phyloP scores from a whole-genome alignment of 108 stramenopile genomes.

The Cyclotella atomus region DNA sequence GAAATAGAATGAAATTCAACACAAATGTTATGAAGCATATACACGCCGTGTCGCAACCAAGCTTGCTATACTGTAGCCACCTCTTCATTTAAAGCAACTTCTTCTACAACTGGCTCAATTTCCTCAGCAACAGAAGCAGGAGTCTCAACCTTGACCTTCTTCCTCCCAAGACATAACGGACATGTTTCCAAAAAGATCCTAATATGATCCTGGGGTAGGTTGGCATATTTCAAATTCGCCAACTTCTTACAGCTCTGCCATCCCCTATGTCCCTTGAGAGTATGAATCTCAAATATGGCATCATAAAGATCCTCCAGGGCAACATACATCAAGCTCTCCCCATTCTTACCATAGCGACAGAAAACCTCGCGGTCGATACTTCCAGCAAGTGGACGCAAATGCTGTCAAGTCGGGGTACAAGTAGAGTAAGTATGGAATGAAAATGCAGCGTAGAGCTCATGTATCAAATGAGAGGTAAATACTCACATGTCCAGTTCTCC shows the following conservation, averaged over 20 bases:
- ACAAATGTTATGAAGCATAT: too few relatives aligned
- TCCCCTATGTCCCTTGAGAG: slow-evolving; percentile 19
- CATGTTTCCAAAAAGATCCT: slow-evolving; percentile 29
- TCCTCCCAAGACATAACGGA: slow-evolving; percentile 31
- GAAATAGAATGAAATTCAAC: too few relatives aligned
- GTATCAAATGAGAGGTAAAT: too few relatives aligned
- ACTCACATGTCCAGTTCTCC: slow-evolving; percentile 41
- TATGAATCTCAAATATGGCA: slow-evolving; percentile 42
- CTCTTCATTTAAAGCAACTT: background rate
- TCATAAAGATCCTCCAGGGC: slow-evolving; percentile 42
- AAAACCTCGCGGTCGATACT: slow-evolving; percentile 14
- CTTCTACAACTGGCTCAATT: background rate
- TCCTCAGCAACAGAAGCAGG: background rate
- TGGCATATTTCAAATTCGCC: slow-evolving; percentile 45
- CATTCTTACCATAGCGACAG: slow-evolving; percentile 42
- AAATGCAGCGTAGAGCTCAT: too few relatives aligned
- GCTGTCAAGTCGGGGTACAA: background rate
- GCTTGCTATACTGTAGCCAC: too few relatives aligned
- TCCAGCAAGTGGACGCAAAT: slow-evolving; percentile 15
- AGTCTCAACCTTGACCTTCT: background rate
- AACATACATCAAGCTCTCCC: slow-evolving; percentile 43
- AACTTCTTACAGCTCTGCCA: slow-evolving; percentile 32
- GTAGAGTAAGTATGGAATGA: too few relatives aligned
- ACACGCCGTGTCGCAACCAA: too few relatives aligned
- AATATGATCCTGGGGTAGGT: slow-evolving; percentile 34